Evolutionary conservation across 176 grass and related monocot genomes (phyloP).

Genomic region (Zoysia japonica): DNA sequence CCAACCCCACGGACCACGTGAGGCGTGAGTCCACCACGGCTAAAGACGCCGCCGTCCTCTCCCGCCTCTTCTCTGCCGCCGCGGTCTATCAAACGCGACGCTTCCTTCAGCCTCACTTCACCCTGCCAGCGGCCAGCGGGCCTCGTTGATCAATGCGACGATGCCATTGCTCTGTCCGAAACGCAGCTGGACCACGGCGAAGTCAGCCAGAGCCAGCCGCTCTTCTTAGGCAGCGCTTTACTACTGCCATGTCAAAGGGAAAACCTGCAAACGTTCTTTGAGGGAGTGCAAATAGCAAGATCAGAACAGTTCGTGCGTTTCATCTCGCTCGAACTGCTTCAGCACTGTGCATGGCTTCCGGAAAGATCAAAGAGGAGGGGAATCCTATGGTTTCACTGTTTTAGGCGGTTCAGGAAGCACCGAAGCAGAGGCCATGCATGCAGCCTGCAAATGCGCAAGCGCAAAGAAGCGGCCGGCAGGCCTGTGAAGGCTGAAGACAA

Average conservation of each 20-base stretch:
- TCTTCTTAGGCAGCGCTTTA: not conserved
- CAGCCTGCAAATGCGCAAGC: not conserved
- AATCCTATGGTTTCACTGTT: not conserved
- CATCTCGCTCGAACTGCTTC: not conserved
- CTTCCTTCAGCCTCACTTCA: constrained; percentile 31
- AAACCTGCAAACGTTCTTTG: constrained; percentile 11
- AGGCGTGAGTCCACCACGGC: constrained; percentile 12
- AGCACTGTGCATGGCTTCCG: not conserved
- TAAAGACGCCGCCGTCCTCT: not conserved
- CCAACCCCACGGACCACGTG: constrained; percentile 14
- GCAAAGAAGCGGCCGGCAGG: not conserved
- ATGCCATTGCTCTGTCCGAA: not conserved
- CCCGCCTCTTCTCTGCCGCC: constrained; percentile 8
- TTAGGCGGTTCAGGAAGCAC: not conserved
- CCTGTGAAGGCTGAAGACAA: not conserved
- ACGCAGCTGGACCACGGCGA: not conserved
- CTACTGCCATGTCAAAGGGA: constrained; percentile 1
- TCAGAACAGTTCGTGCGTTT: not conserved
- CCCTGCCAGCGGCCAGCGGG: not conserved
- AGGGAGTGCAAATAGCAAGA: not conserved
- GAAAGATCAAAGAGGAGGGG: not conserved
- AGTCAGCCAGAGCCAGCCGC: not conserved
- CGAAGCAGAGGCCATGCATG: not conserved
- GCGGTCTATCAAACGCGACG: not conserved
- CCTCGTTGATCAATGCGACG: not conserved